phyloP scores from a whole-genome alignment of 495 filamentous ascomycete species.

The Parmelia sp. region DNA sequence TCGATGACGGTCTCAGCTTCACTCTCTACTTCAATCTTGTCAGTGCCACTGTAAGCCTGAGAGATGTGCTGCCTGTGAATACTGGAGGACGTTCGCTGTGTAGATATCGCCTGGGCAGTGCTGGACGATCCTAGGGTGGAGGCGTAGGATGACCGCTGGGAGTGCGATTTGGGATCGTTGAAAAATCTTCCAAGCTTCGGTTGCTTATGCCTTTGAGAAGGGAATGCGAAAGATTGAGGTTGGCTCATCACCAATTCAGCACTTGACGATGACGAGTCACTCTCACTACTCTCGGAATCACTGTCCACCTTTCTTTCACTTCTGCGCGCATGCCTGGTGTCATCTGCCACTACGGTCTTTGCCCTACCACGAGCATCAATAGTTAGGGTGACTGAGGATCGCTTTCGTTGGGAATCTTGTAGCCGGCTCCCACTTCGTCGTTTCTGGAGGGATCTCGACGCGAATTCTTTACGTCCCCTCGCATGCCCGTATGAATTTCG shows the following conservation, averaged over 20 bases:
- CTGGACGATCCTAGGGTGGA: slow-evolving; percentile 37
- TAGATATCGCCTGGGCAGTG: background rate
- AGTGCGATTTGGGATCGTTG: slow-evolving; percentile 46
- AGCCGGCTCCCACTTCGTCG: slow-evolving; percentile 10
- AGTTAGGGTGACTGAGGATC: slow-evolving; percentile 57
- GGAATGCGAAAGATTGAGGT: slow-evolving; percentile 55
- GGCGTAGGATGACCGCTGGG: slow-evolving; percentile 44
- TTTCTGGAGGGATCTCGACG: background rate
- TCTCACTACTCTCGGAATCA: slow-evolving; percentile 43
- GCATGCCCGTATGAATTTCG: slow-evolving; percentile 12
- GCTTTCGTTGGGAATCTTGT: slow-evolving; percentile 27
- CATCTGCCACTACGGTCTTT: slow-evolving; percentile 37
- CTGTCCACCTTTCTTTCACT: slow-evolving; percentile 42
- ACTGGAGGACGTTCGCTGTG: slow-evolving; percentile 8
- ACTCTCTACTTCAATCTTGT: slow-evolving; percentile 34
- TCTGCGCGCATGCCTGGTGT: background rate
- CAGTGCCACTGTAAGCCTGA: slow-evolving; percentile 8
- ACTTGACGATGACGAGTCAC: slow-evolving; percentile 52
- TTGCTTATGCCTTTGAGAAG: slow-evolving; percentile 40
- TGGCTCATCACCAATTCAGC: slow-evolving; percentile 61
- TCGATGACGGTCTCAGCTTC: slow-evolving; percentile 54
- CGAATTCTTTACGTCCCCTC: slow-evolving; percentile 1
- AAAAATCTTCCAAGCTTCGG: slow-evolving; percentile 48
- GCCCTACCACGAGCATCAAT: slow-evolving; percentile 69
- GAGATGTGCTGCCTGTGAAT: slow-evolving; percentile 7